phyloP scores from a whole-genome alignment of 805 yeast genomes.

The Yarrowia bubula region DNA sequence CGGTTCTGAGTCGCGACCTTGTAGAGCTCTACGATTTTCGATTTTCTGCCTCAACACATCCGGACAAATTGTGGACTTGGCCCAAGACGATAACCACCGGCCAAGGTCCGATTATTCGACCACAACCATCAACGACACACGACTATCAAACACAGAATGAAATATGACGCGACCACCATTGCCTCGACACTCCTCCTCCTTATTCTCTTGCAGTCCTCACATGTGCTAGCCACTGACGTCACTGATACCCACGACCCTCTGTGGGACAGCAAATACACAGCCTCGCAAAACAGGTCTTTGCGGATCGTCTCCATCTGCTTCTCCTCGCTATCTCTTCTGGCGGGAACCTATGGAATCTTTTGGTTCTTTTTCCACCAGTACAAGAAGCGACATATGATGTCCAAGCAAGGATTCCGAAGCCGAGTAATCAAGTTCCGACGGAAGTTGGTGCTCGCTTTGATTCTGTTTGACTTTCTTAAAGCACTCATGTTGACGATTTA shows the following conservation, averaged over 20 bases:
- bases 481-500: conserved; percentile 60
- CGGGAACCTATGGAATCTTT: conserved; percentile 3
- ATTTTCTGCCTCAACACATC: too few species aligned
- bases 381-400: background rate
- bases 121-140: background rate
- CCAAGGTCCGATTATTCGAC: background rate
- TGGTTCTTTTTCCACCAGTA: conserved; percentile 17
- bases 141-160: background rate
- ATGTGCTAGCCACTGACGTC: background rate
- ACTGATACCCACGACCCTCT: background rate
- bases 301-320: conserved; percentile 13
- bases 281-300: conserved; percentile 2
- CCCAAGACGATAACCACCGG: too few species aligned
- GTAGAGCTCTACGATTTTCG: too few species aligned
- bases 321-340: background rate
- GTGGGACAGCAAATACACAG: conserved; percentile 19
- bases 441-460: conserved; percentile 62
- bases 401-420: background rate
- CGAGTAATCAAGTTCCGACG: conserved; percentile 40
- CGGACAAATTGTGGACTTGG: too few species aligned
- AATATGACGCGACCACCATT: conserved; percentile 4
- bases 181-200: conserved; percentile 1
- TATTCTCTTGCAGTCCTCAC: background rate
- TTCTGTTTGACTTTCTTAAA: conserved; percentile 73
- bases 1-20: background rate